These are phyloP conservation scores for Theobroma grandiflorum DNA, from an alignment of 441 rosid genomes.

Conservation along the genomic window DNA sequence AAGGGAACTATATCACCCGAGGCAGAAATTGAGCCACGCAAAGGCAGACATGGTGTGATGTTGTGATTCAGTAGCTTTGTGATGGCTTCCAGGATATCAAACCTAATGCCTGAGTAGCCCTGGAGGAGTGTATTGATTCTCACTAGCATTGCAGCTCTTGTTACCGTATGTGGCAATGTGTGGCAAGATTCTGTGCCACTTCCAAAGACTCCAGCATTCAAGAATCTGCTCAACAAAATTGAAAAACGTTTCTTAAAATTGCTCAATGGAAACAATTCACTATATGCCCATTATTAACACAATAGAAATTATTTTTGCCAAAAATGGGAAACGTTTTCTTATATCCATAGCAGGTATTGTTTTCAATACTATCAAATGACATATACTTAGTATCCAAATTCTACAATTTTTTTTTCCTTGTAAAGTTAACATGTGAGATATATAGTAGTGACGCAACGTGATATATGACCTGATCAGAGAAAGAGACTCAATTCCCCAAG, in stretches of 20 bases:
- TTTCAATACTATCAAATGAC: no score
- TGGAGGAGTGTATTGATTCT: slow-evolving; percentile 69
- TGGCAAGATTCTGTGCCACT: slow-evolving; percentile 47
- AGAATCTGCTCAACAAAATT: slow-evolving; percentile 44
- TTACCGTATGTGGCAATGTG: slow-evolving; percentile 47
- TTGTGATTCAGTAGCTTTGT: slow-evolving; percentile 52
- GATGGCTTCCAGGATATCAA: slow-evolving; percentile 59
- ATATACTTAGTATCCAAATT: no score
- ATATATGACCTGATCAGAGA: no score
- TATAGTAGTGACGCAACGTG: no score
- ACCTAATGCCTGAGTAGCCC: slow-evolving; percentile 68
- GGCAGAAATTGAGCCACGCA: slow-evolving; percentile 62
- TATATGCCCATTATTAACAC: background rate
- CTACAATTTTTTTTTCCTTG: no score
- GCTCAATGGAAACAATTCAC: background rate
- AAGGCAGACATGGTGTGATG: slow-evolving; percentile 60
- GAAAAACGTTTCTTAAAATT: background rate
- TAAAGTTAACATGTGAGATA: no score
- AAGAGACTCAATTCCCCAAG: no score
- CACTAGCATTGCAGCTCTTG: slow-evolving; percentile 67
- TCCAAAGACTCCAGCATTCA: slow-evolving; percentile 66
- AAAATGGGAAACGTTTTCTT: no score
- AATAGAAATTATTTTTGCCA: no score
- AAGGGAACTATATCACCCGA: slow-evolving; percentile 59
- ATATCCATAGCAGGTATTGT: no score